These are phyloP conservation scores for Tephrocybe rancida DNA, from an alignment of 768 basidiomycete genomes.

Conservation along the genomic window DNA sequence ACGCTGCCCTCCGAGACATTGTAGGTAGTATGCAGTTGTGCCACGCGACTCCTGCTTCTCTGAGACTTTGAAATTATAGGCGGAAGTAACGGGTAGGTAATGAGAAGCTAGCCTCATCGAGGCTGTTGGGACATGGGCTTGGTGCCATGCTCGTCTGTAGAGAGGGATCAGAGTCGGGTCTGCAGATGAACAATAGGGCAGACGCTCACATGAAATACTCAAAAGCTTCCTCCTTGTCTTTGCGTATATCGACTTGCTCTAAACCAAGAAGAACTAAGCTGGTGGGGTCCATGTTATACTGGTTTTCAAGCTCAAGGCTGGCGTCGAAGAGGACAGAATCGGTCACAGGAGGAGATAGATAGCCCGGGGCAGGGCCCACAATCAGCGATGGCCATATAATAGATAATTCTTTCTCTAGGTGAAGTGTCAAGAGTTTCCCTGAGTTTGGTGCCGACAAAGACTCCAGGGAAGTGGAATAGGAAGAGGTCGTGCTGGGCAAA, in stretches of 20 bases:
- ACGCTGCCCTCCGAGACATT: constrained; percentile 64
- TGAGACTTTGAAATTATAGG: constrained; percentile 34
- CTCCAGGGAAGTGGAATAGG: constrained; percentile 73
- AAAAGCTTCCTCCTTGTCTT: constrained; percentile 76
- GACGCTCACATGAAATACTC: constrained; percentile 74
- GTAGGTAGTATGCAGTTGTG: constrained; percentile 60
- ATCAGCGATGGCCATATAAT: constrained; percentile 85
- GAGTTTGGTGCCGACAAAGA: constrained; percentile 60
- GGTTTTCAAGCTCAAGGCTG: constrained; percentile 54
- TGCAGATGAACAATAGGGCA: background rate
- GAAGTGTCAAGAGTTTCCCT: constrained; percentile 74
- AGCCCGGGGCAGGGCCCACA: constrained; percentile 70
- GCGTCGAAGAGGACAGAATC: constrained; percentile 57
- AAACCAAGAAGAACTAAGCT: constrained; percentile 73
- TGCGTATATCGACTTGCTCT: constrained; percentile 74
- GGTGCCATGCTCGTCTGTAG: constrained; percentile 79
- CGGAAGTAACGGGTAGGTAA: constrained; percentile 63
- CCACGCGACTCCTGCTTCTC: constrained; percentile 48
- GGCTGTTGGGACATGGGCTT: constrained; percentile 72
- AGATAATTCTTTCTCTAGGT: constrained; percentile 79
- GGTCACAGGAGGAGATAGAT: constrained; percentile 52
- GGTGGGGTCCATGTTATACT: constrained; percentile 87
- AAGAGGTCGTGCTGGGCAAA: constrained; percentile 63
- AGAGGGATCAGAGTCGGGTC: constrained; percentile 1
- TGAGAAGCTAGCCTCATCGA: constrained; percentile 78